A percentile compares a stretch with the other conserved stretches of the same genome.
Evolutionary conservation across 352 stramenopile genomes (phyloP).

Genomic region (Globisporangium cederbergense): DNA sequence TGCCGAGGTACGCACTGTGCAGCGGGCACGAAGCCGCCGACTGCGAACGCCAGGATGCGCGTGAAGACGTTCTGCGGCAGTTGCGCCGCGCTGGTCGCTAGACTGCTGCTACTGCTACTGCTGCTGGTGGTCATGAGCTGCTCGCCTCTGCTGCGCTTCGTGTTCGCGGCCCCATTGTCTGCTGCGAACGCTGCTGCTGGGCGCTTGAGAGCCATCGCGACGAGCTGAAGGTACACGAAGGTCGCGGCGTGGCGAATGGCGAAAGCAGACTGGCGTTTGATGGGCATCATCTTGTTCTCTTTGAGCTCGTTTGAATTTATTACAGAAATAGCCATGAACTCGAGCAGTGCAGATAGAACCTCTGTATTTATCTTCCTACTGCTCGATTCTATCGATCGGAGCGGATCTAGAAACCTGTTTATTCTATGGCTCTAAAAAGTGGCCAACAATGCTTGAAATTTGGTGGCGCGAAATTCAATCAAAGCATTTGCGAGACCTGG

Average conservation of each 20-base stretch:
- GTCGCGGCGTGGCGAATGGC: too few relatives aligned
- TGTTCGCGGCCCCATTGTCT: background rate
- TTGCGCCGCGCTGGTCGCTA: background rate
- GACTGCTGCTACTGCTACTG: background rate
- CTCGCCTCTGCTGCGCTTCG: conserved; percentile 3
- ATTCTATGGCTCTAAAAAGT: too few relatives aligned
- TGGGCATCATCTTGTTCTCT: too few relatives aligned
- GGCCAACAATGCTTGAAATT: too few relatives aligned
- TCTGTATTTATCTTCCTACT: too few relatives aligned
- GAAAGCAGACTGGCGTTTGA: background rate
- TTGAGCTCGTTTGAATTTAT: background rate
- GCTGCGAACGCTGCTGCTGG: background rate
- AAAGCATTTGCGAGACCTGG: too few relatives aligned
- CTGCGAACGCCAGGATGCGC: conserved; percentile 12
- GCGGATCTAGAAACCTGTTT: too few relatives aligned
- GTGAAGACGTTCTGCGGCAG: conserved; percentile 4
- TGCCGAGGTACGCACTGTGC: background rate
- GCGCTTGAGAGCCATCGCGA: conserved; percentile 1
- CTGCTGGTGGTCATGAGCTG: background rate
- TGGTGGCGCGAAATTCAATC: too few relatives aligned
- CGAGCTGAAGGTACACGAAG: background rate
- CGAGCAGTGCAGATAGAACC: background rate
- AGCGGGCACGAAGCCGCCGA: conserved; percentile 5
- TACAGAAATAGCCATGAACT: background rate
- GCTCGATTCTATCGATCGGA: too few relatives aligned